Evolutionary conservation across 176 grass and related monocot species (phyloP).

Genomic region (Carex myosuroides): DNA sequence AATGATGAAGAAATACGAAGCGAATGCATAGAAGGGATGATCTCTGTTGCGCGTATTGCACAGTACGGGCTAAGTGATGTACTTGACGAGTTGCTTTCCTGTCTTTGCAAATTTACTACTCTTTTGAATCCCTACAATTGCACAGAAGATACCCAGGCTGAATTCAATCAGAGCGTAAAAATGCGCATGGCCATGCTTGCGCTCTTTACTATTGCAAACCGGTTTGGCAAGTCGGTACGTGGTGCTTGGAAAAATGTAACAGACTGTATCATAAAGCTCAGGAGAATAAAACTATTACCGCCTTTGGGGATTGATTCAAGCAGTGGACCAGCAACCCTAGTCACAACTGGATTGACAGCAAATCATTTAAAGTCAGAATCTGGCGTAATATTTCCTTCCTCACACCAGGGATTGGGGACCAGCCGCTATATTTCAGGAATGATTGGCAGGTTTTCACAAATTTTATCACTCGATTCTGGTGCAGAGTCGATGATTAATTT

Average conservation of each 20-base stretch:
- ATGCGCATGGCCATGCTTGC: conserved; percentile 76
- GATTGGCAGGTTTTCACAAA: conserved; percentile 89
- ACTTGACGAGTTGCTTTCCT: conserved; percentile 85
- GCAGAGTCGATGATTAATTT: conserved; percentile 51
- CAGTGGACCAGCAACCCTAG: background rate
- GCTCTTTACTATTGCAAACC: conserved; percentile 89
- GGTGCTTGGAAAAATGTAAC: conserved; percentile 80
- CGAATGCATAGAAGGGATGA: conserved; percentile 73
- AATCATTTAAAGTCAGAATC: conserved; percentile 35
- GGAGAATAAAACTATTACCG: conserved; percentile 68
- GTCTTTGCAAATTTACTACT: conserved; percentile 94
- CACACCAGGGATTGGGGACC: conserved; percentile 37
- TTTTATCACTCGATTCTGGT: conserved; percentile 52
- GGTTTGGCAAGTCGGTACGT: conserved; percentile 63
- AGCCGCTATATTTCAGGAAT: conserved; percentile 65
- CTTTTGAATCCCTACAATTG: conserved; percentile 86
- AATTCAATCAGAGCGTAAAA: conserved; percentile 88
- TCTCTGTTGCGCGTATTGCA: conserved; percentile 62
- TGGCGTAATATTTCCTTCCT: conserved; percentile 62
- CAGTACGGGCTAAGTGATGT: conserved; percentile 74
- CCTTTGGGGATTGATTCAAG: conserved; percentile 41
- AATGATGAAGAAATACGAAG: conserved; percentile 74
- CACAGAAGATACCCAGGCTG: conserved; percentile 70
- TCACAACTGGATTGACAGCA: conserved; percentile 5
- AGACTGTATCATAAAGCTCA: conserved; percentile 94